Conservation (phyloP, 106 monocot species). For the Narthecium ossifragum region DNA sequence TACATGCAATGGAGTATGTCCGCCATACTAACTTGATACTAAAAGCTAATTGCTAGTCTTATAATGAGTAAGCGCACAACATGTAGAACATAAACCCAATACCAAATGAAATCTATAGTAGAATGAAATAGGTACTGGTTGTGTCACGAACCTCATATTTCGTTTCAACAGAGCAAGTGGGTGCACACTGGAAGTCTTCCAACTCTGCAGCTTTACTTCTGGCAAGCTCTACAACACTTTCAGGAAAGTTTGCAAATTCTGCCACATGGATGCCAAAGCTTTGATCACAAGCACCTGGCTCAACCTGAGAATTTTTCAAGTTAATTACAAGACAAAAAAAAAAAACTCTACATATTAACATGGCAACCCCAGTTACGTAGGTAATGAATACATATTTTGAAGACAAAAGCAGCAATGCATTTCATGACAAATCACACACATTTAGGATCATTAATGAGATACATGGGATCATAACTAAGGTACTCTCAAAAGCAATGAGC, state of each 20-base stretch:
- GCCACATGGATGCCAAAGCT: constrained; percentile 99
- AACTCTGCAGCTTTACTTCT: constrained; percentile 88
- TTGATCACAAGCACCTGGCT: constrained; percentile 94
- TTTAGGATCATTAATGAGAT: too few relatives aligned
- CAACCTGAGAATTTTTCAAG: constrained; percentile 61
- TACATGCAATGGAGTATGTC: too few relatives aligned
- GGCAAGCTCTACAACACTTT: constrained; percentile 76
- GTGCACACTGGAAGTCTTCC: constrained; percentile 61
- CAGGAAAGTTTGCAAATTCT: constrained; percentile 95
- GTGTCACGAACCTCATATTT: constrained; percentile 36
- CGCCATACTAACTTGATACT: too few relatives aligned
- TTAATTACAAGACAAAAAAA: neutral
- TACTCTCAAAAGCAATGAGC: too few relatives aligned
- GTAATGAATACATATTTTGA: too few relatives aligned
- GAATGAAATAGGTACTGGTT: neutral
- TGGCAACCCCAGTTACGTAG: too few relatives aligned
- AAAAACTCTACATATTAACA: neutral
- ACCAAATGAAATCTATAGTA: neutral
- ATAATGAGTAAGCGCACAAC: too few relatives aligned
- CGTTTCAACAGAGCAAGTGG: constrained; percentile 11
- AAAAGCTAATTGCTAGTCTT: too few relatives aligned
- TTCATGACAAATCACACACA: too few relatives aligned
- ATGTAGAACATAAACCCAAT: neutral
- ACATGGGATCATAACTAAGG: too few relatives aligned
- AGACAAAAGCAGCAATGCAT: too few relatives aligned